These are phyloP conservation scores for Picea abies DNA, from an alignment of 83 land plant genomes.

Conservation along the genomic window DNA sequence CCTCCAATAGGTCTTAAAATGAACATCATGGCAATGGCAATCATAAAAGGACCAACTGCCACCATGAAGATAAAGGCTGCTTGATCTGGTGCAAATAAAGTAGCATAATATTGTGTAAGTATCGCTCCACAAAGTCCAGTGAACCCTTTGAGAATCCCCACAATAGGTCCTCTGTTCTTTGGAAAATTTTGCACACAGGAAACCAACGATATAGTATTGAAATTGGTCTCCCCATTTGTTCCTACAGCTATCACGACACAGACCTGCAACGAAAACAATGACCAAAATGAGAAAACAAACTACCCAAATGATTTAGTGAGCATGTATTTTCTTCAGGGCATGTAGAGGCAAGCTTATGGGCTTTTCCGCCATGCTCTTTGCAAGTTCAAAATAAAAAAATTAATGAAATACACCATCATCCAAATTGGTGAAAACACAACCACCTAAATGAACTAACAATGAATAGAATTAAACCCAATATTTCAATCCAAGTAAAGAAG, in stretches of 20 bases:
- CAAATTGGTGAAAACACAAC: not conserved
- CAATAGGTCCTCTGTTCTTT: constrained; percentile 48
- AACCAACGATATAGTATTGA: constrained; percentile 55
- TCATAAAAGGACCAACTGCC: constrained; percentile 37
- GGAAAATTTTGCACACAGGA: constrained; percentile 57
- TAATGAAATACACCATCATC: not conserved
- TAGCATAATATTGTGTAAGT: constrained; percentile 40
- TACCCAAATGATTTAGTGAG: not conserved
- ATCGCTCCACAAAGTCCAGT: constrained; percentile 62
- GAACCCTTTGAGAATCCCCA: constrained; percentile 57
- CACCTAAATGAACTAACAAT: not conserved
- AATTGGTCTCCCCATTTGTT: constrained; percentile 60
- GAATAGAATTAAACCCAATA: not conserved
- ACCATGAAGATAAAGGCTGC: constrained; percentile 50
- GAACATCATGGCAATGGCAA: constrained; percentile 38
- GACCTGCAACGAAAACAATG: constrained; percentile 23
- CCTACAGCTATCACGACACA: constrained; percentile 43
- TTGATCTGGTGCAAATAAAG: constrained; percentile 48
- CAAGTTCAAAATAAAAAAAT: not conserved
- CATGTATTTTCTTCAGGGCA: too few relatives aligned
- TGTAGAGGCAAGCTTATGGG: not conserved
- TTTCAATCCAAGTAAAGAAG: not conserved
- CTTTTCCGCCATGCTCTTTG: too few relatives aligned
- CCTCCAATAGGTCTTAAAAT: constrained; percentile 36
- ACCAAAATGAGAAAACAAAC: not conserved